Evolutionary conservation across 345 rosid species (phyloP).

Genomic region (Brassica nigra): DNA sequence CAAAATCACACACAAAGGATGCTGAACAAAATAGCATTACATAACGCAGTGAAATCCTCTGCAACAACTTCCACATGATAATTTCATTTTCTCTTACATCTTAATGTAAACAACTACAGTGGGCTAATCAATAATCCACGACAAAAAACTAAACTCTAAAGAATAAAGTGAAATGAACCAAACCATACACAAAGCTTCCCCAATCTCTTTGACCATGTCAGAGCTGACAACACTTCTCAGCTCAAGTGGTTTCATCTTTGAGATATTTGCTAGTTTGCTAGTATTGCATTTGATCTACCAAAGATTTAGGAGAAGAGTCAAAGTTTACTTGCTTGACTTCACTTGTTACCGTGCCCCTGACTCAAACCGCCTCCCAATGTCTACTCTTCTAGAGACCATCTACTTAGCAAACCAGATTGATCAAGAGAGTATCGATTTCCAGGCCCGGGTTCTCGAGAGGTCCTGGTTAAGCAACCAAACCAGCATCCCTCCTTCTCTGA

Average conservation of each 20-base stretch:
- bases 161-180: slow-evolving; percentile 18
- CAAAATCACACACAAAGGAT: slow-evolving; percentile 31
- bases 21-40: slow-evolving; percentile 11
- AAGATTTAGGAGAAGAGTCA: slow-evolving; percentile 28
- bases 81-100: slow-evolving; percentile 14
- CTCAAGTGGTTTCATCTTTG: slow-evolving; percentile 17
- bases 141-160: background rate
- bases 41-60: slow-evolving; percentile 40
- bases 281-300: slow-evolving; percentile 32
- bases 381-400: slow-evolving; percentile 53
- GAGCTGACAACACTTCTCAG: slow-evolving; percentile 17
- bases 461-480: slow-evolving; percentile 66
- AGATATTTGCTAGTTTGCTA: slow-evolving; percentile 14
- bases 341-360: slow-evolving; percentile 58
- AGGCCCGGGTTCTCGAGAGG: slow-evolving; percentile 49
- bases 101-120: background rate
- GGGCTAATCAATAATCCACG: slow-evolving; percentile 10
- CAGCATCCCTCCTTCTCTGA: slow-evolving; percentile 49
- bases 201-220: slow-evolving; percentile 31
- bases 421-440: slow-evolving; percentile 53
- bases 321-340: slow-evolving; percentile 57
- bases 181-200: slow-evolving; percentile 16
- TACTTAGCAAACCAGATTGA: slow-evolving; percentile 49
- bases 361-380: slow-evolving; percentile 50
- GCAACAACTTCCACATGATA: slow-evolving; percentile 39